phyloP scores from a whole-genome alignment of 768 basidiomycete species.

The Termitomyces heimii region DNA sequence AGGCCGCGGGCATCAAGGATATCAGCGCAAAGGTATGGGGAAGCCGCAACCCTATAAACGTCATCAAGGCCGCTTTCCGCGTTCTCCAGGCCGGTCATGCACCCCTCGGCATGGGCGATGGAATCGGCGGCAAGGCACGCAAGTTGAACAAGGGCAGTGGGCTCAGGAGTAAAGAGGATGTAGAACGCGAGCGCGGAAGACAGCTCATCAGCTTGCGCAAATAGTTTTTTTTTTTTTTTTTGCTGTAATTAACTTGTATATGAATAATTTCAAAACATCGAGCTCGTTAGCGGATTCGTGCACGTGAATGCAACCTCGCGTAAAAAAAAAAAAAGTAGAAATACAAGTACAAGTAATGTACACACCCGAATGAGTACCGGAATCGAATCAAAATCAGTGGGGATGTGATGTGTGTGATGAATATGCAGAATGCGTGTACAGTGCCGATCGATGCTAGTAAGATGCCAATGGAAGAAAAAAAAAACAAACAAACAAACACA shows the following conservation, averaged over 20 bases:
- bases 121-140: constrained; percentile 65
- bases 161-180: constrained; percentile 55
- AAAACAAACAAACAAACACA: no score
- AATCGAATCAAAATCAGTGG: background rate
- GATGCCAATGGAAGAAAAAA: constrained; percentile 12
- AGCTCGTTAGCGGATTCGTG: no score
- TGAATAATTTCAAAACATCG: no score
- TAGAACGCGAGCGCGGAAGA: constrained; percentile 82
- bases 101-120: constrained; percentile 77
- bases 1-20: constrained; percentile 94
- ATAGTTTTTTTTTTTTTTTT: no score
- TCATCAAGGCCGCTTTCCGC: constrained; percentile 79
- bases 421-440: background rate
- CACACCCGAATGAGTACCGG: constrained; percentile 3
- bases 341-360: constrained; percentile 9
- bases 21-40: constrained; percentile 94
- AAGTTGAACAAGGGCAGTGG: constrained; percentile 74
- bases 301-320: constrained; percentile 2
- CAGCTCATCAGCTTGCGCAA: constrained; percentile 64
- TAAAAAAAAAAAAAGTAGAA: no score
- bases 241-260: constrained; percentile 2
- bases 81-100: constrained; percentile 83
- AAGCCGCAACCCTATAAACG: constrained; percentile 78
- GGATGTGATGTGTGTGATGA: no score
- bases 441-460: constrained; percentile 2